Percentiles rank a stretch among this genome's conserved stretches.
Conservation (phyloP, 352 stramenopile genomes). For the Globisporangium acanthophoron region DNA sequence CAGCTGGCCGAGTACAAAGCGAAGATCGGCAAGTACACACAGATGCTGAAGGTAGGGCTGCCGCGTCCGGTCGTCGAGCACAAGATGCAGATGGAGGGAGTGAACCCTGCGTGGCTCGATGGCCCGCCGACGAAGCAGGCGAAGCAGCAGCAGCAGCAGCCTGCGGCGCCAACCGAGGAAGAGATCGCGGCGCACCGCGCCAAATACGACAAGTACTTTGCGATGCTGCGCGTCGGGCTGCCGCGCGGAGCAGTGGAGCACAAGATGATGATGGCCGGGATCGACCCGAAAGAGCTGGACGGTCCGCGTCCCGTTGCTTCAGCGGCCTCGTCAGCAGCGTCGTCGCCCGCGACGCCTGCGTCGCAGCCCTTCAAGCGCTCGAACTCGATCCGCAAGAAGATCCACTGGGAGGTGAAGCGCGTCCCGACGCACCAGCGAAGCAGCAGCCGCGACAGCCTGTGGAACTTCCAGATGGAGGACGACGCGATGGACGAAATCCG, state of each 20-base stretch:
- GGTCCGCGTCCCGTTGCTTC: constrained; percentile 33
- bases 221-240: constrained; percentile 77
- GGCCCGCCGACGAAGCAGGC: constrained; percentile 37
- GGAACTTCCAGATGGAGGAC: constrained; percentile 38
- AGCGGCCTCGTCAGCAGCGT: background rate
- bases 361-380: constrained; percentile 43
- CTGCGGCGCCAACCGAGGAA: constrained; percentile 30
- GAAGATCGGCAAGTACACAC: constrained; percentile 64
- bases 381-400: constrained; percentile 81
- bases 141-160: constrained; percentile 15
- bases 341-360: constrained; percentile 1
- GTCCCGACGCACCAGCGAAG: constrained; percentile 11
- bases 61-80: constrained; percentile 63
- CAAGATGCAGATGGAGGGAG: constrained; percentile 81
- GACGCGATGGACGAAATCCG: constrained; percentile 36
- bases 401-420: constrained; percentile 75
- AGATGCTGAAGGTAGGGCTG: constrained; percentile 80
- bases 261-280: constrained; percentile 72
- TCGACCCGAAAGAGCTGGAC: constrained; percentile 66
- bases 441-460: constrained; percentile 57
- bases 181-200: constrained; percentile 50
- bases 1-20: constrained; percentile 58
- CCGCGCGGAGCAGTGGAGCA: constrained; percentile 76
- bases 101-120: constrained; percentile 59
- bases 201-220: constrained; percentile 83